Base-by-base conservation (phyloP, 495 filamentous ascomycete species). In the Xylaria venustula region DNA sequence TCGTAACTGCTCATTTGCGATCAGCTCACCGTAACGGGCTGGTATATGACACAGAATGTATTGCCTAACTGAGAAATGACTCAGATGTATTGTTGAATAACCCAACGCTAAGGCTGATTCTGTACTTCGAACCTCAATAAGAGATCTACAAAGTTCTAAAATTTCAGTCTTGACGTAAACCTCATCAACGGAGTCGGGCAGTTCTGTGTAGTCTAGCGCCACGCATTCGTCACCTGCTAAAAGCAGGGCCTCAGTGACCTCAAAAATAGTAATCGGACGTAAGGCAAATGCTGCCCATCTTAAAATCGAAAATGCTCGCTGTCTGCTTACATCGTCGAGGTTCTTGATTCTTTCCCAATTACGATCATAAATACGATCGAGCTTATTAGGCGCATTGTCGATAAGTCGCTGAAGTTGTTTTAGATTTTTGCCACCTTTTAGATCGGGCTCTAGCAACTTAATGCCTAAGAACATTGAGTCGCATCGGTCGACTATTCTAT, bases 381-480 rank as follows among this genome's bases (percentile, higher is more conserved):
- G 59, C 47, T 52, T 67, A 9, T 60, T 51, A 30, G 68, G 66
- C 20, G 64, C 64, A 26, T 64, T 20, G 22, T 71, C 62, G 19
- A 73, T 66, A 8, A 44, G 23, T 28, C 46, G 28, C 36, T 70
- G 26, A 19, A 72, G 68, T 22, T 66, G 56, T 28, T 67, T 68
- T 44, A 51, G 44, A 30, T 56, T 71, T 44, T 66, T 63, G 14
- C 64, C 34, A 7, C 54, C 40, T 34, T n/a, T 54, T 26, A 73
- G 45, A 12, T 59, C 52, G 20, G 53, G 28, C 34, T 66, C 65
- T 61, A 67, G 65, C 48, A 69, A 42, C 26, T 61, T 67, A n/a
- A 73, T 47, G 48, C 58, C 67, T 0, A 74, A 46, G 46, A 74
- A 74, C 63, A 69, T 68, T 3, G 64, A 71, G 7, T 71, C 58